phyloP scores from a whole-genome alignment of 352 stramenopile genomes.

The Globisporangium takayamanum region DNA sequence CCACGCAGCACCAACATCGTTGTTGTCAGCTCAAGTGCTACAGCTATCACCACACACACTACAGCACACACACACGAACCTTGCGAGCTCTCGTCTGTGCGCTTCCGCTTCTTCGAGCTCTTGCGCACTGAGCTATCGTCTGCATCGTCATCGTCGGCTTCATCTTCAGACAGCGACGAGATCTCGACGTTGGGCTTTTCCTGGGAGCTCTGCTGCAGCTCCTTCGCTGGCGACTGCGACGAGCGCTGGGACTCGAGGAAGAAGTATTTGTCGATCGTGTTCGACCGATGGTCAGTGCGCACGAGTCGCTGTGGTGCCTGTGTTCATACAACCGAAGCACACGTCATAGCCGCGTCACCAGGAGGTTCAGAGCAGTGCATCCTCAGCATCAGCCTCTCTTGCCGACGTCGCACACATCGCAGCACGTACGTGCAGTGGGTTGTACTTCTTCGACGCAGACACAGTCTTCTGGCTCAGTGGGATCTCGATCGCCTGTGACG shows the following conservation, averaged over 20 bases:
- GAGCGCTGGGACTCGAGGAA: conserved; percentile 75
- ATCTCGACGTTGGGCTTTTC: conserved; percentile 3
- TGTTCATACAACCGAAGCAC: not conserved
- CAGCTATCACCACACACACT: not conserved
- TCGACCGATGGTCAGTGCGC: conserved; percentile 75
- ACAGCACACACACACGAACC: conserved; percentile 7
- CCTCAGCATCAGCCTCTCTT: no score
- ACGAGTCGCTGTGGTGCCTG: conserved; percentile 78
- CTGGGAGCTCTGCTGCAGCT: conserved; percentile 11
- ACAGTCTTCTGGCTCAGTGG: conserved; percentile 49
- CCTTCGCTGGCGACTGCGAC: conserved; percentile 14
- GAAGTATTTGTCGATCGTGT: conserved; percentile 84
- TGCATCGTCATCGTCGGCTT: not conserved
- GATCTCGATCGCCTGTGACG: conserved; percentile 41
- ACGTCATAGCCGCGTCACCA: not conserved
- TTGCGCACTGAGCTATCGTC: no score
- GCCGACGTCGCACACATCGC: not conserved
- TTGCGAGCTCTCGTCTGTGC: conserved; percentile 1
- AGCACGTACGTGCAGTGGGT: conserved; percentile 42
- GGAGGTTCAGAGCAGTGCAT: not conserved
- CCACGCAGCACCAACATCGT: not conserved
- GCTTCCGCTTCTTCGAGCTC: not conserved
- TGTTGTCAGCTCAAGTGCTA: not conserved
- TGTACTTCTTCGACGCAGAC: conserved; percentile 62
- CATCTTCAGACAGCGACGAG: conserved; percentile 6